Percentiles rank a stretch among this genome's conserved stretches.
Evolutionary conservation across 108 stramenopile genomes (phyloP).

Genomic region (Mediolabrus comicus): DNA sequence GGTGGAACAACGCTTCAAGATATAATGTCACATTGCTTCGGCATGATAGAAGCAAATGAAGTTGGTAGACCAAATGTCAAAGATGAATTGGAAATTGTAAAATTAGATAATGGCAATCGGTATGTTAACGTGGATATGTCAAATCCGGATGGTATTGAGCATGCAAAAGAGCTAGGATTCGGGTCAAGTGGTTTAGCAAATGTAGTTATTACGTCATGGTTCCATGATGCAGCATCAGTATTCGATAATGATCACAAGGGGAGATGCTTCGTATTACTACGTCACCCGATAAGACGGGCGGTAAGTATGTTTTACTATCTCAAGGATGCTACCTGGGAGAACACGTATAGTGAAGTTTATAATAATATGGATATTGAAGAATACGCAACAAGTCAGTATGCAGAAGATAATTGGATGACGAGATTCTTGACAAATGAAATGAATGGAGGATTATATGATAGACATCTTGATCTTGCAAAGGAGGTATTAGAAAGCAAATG

Average conservation of each 20-base stretch:
- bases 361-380: conserved; percentile 37
- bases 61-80: conserved; percentile 13
- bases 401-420: conserved; percentile 46
- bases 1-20: conserved; percentile 46
- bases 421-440: conserved; percentile 45
- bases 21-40: conserved; percentile 40
- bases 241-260: conserved; percentile 30
- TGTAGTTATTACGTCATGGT: conserved; percentile 38
- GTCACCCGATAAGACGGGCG: conserved; percentile 37
- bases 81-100: conserved; percentile 21
- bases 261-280: conserved; percentile 28
- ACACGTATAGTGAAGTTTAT: conserved; percentile 35
- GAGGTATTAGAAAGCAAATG: conserved; percentile 40
- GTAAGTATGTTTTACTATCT: conserved; percentile 43
- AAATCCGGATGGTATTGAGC: conserved; percentile 30
- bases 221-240: conserved; percentile 31
- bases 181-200: conserved; percentile 37
- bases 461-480: conserved; percentile 39
- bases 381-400: conserved; percentile 37
- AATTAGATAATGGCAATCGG: conserved; percentile 34
- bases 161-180: conserved; percentile 44
- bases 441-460: conserved; percentile 17
- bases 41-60: conserved; percentile 44
- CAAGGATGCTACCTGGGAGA: conserved; percentile 44
- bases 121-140: conserved; percentile 55